Percentiles rank a stretch among this genome's conserved stretches.
phyloP scores from a whole-genome alignment of 176 grass and related monocot species.

The Triticum urartu region DNA sequence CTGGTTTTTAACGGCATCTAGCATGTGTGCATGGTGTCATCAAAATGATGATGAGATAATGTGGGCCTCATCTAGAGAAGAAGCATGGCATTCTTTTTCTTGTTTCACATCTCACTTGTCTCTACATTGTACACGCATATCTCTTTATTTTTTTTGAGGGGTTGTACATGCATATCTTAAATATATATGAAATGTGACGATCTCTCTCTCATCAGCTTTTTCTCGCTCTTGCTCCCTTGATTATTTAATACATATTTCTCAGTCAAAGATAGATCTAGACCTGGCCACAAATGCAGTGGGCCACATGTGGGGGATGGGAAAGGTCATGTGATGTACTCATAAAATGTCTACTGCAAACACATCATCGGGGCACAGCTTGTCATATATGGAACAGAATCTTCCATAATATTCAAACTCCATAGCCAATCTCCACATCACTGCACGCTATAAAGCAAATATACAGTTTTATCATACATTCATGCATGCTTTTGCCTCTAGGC shows the following conservation, averaged over 20 bases:
- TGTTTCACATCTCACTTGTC: constrained; percentile 22
- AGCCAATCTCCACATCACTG: constrained; percentile 44
- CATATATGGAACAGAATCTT: constrained; percentile 92
- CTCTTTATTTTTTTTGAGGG: too few species aligned
- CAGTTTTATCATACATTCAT: constrained; percentile 21
- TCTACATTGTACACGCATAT: constrained; percentile 11
- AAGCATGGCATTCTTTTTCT: constrained; percentile 50
- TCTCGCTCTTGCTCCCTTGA: background rate
- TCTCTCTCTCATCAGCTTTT: constrained; percentile 30
- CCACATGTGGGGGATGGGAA: constrained; percentile 81
- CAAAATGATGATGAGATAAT: constrained; percentile 39
- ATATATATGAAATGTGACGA: background rate
- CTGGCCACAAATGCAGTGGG: constrained; percentile 61
- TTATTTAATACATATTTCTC: constrained; percentile 50
- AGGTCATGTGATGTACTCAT: constrained; percentile 82
- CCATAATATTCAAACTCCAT: constrained; percentile 73
- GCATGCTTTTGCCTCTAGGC: constrained; percentile 24
- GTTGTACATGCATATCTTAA: background rate
- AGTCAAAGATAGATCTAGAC: constrained; percentile 95
- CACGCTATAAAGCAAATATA: constrained; percentile 10
- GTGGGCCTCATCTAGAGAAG: constrained; percentile 47
- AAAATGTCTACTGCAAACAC: constrained; percentile 62
- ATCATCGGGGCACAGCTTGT: constrained; percentile 61
- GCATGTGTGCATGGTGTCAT: constrained; percentile 26
- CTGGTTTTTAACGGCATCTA: constrained; percentile 59